Base-by-base conservation (phyloP, 306 rosid species). In the Luffa acutangula region DNA sequence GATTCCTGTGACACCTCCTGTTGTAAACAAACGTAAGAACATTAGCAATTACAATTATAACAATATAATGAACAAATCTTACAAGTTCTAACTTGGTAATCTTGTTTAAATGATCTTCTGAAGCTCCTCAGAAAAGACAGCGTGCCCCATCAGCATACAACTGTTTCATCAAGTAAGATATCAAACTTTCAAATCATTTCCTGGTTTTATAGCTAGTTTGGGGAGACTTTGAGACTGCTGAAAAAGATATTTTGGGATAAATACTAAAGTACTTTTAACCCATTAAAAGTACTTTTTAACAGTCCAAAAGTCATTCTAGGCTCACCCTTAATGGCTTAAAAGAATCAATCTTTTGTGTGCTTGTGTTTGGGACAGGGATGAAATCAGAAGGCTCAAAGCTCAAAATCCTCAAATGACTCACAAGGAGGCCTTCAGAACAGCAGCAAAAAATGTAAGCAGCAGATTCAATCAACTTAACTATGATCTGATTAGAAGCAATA, bases 71-170 rank as follows among this genome's bases (percentile, higher is more conserved):
- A 31, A 18, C 15, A 20, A 51, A 66, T 18, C 2, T 13, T 6
- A 45, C 12, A 20, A 48, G 13, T 72, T 21, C 14, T 72, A 72
- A 15, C 31, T 74, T 51, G 0, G 13, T 76, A 48, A 12, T 79
- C 34, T 58, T 31, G 3, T 59, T 70, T 48, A 20, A 48, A 73
- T 73, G 42, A 48, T 67, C 43, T 8, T 70, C 14, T 74, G 39
- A 37, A 92, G 98, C 97, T 42, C 97, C 98, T 11, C 97, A 91
- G 89, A 95, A 90, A 86, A 91, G 98, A 87, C 96, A 95, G 76
- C 60, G 98, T 86, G 91, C 97, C 51, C 98, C 98, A 25, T 92
- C 98, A 67, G 98, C 98, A 18, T 95, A 95, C 81, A 95, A 95
- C 85, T 83, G 89, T 48, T 92, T 95, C 89, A 93, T 95, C 90